Base-by-base conservation (phyloP, 305 asterid species). In the Withania somnifera region DNA sequence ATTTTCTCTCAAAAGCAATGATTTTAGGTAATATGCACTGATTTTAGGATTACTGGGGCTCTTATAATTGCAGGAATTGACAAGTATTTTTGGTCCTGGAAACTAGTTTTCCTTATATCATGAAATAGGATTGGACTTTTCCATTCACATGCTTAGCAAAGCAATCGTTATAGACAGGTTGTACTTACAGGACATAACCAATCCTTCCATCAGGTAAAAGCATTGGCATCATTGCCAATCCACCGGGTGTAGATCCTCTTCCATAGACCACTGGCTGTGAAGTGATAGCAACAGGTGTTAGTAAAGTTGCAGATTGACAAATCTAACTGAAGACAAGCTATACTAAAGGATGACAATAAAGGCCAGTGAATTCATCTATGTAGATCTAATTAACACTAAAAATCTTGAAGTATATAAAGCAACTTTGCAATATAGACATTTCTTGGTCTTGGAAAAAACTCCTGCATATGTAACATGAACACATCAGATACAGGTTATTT, bases 211-310 rank as follows among this genome's bases (percentile, higher is more conserved):
- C 98, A 15, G 99, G 99, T 83, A 94, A 90, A 87, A 95, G 95
- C 99, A 95, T 93, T 7, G 98, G 99, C 94, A 95, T 89, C 99
- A 95, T 95, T 45, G 99, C 95, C 97, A 95, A 89, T 71, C 98
- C 98, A 58, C 83, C 82, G 60, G 99, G 96, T 17, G 94, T 26
- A 73, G 89, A 89, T 81, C 97, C 99, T 75, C 97, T 84, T 87
- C 99, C 98, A 83, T 95, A 95, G 53, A 93, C 84, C 80, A 93
- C 75, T 51, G 97, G 97, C 98, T 94, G 94, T 86, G 81, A 71
- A 84, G 77, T 64, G 81, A 77, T 47, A 30, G 63, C 19, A 75
- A n/a, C 1, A 0, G 51, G 47, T 76, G 63, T 76, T 51, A 76
- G 63, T 50, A 76, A 28, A 30, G 80, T 47, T 26, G 47, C 80